Evolutionary conservation across 192 early-diverging fungal genomes (phyloP).

Genomic region (Gamsiella multidivaricata): DNA sequence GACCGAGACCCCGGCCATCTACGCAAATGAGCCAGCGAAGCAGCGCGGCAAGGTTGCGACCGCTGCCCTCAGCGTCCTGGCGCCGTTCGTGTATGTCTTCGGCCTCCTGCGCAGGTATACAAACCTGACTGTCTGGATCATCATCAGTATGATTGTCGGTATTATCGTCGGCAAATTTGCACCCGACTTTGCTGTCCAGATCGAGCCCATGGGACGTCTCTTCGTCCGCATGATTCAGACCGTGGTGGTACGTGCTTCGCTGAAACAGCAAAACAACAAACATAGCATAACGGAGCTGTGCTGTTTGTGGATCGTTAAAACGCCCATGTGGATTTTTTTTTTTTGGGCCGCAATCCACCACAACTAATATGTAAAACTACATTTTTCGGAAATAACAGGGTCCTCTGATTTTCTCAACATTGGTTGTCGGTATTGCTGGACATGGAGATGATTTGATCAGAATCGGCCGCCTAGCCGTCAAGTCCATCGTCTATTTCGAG

Average conservation of each 20-base stretch:
- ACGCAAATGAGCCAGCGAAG: neutral
- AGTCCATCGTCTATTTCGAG: constrained; percentile 78
- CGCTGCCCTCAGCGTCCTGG: constrained; percentile 4
- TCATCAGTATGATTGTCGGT: constrained; percentile 59
- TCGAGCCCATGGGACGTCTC: constrained; percentile 60
- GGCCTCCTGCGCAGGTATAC: constrained; percentile 42
- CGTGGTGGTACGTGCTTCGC: constrained; percentile 56
- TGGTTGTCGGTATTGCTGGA: constrained; percentile 81
- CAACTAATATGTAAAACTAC: no score
- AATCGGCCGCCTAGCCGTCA: constrained; percentile 72
- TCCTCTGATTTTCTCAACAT: constrained; percentile 78
- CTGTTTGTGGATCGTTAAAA: no score
- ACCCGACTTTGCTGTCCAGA: constrained; percentile 50
- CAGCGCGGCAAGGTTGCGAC: neutral
- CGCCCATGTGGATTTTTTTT: neutral
- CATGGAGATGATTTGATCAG: constrained; percentile 70
- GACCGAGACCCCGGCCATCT: neutral
- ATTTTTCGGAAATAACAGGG: constrained; percentile 45
- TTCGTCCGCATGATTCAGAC: constrained; percentile 66
- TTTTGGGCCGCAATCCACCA: no score
- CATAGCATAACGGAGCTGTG: no score
- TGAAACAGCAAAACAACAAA: no score
- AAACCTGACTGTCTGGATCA: constrained; percentile 65
- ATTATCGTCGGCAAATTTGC: constrained; percentile 63
- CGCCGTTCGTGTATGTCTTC: constrained; percentile 21